Evolutionary conservation across 768 basidiomycete species (phyloP).

Genomic region (Kwoniella sp.): DNA sequence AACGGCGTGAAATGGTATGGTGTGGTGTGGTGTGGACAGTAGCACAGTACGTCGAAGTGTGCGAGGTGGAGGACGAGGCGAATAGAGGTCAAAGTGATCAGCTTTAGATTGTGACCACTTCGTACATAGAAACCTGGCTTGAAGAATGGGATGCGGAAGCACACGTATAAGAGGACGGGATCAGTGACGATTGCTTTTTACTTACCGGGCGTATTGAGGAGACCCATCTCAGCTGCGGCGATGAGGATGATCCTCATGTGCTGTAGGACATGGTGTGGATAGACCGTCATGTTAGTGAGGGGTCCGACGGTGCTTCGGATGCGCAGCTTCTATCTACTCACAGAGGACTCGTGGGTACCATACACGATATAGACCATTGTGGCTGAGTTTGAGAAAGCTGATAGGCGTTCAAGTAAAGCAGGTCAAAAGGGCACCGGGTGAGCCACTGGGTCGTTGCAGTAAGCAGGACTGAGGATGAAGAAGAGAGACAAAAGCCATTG

Average conservation of each 20-base stretch:
- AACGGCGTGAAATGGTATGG: not conserved
- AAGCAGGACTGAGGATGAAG: too few species aligned
- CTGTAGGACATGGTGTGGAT: not conserved
- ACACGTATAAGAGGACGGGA: too few species aligned
- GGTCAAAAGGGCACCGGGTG: not conserved
- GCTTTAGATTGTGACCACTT: not conserved
- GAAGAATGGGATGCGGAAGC: not conserved
- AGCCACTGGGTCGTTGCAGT: too few species aligned
- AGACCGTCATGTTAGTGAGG: not conserved
- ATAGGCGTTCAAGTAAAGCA: not conserved
- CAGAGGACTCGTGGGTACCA: constrained; percentile 5
- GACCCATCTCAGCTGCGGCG: constrained; percentile 9
- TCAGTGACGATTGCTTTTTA: not conserved
- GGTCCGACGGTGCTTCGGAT: not conserved
- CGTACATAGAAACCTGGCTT: too few species aligned
- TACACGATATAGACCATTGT: constrained; percentile 9
- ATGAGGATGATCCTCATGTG: constrained; percentile 9
- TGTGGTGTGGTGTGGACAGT: not conserved
- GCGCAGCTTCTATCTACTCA: not conserved
- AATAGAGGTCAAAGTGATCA: too few species aligned
- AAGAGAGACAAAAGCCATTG: too few species aligned
- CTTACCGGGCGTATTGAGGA: constrained; percentile 7
- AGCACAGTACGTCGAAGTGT: not conserved
- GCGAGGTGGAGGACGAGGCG: not conserved
- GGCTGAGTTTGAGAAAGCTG: not conserved